These are phyloP conservation scores for Phytophthora ohioensis DNA, from an alignment of 352 stramenopile genomes.

Conservation along the genomic window DNA sequence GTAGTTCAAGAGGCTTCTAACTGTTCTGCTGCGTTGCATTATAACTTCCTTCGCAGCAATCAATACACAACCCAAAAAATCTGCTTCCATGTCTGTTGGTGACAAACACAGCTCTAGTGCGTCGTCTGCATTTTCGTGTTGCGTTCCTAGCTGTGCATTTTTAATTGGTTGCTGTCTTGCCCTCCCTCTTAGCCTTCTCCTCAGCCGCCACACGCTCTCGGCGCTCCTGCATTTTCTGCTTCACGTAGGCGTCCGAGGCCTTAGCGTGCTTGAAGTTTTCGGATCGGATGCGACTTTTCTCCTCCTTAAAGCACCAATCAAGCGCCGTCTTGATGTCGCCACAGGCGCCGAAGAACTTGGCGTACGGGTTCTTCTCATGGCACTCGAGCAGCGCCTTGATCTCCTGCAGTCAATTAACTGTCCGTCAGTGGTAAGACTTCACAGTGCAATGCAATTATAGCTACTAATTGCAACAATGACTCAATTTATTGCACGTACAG, in stretches of 20 bases:
- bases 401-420: conserved; percentile 50
- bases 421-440: not conserved
- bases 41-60: conserved; percentile 27
- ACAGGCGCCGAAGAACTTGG: conserved; percentile 84
- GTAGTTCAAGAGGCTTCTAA: conserved; percentile 5
- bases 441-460: not conserved
- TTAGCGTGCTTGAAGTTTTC: conserved; percentile 75
- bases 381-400: conserved; percentile 74
- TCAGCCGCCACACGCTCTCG: conserved; percentile 53
- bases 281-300: conserved; percentile 70
- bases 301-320: conserved; percentile 80
- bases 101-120: not conserved
- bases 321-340: conserved; percentile 77
- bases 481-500: conserved; percentile 45
- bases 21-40: conserved; percentile 24
- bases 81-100: not conserved
- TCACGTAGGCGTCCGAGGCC: conserved; percentile 74
- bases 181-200: conserved; percentile 23
- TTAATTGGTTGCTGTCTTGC: conserved; percentile 30
- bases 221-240: conserved; percentile 80
- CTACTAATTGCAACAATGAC: not conserved
- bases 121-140: conserved; percentile 1
- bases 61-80: conserved; percentile 24
- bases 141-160: not conserved
- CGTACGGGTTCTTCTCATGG: conserved; percentile 76